Base-by-base conservation (phyloP, 75 land plant genomes). In the Picea glauca region DNA sequence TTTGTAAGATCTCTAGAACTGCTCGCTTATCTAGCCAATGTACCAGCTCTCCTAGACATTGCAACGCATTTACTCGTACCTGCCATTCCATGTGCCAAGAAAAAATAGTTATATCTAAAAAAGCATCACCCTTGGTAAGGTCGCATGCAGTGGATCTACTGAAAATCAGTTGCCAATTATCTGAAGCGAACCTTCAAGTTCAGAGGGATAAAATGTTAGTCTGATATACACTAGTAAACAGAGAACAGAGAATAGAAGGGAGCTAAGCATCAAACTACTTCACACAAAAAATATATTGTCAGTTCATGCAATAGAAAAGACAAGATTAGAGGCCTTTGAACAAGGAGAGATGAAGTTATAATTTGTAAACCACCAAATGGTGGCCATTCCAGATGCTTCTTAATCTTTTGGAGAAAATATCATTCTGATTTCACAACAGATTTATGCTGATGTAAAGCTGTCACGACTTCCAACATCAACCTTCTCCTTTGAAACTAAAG, bases 51-150 rank as follows among this genome's bases (percentile, higher is more conserved):
- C 96, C 90, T 18, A 97, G 87, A 80, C 99, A 97, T 32, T 90
- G 76, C 72, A 97, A 83, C 60, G 98, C 99, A 89, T 95, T 97
- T 74, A 95, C 99, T 54, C 99, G 87, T 14, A 96, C 99, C 99
- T 96, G 91, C 46, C 23, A 77, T 64, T 2, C 30, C 15, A 74
- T n/a, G 13, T 17, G 60, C 31, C 35, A 26, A 54, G 13, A 38
- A 31, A 62, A 38, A 50, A 30, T 58, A 58, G 61, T 26, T 57
- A 21, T 0, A 13, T 59, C 0, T 70, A 8, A 13, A 70, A 40
- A 78, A 21, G 14, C n/a, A 13, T 12, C 57, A 65, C 40, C 43
- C 32, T 12, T 46, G 38, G 14, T 30, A 75, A 30, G 15, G 21
- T 75, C 65, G 58, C 33, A 50, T 46, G 58, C 56, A 50, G 33